phyloP scores from a whole-genome alignment of 257 asterid species.

The Agastache rugosa region DNA sequence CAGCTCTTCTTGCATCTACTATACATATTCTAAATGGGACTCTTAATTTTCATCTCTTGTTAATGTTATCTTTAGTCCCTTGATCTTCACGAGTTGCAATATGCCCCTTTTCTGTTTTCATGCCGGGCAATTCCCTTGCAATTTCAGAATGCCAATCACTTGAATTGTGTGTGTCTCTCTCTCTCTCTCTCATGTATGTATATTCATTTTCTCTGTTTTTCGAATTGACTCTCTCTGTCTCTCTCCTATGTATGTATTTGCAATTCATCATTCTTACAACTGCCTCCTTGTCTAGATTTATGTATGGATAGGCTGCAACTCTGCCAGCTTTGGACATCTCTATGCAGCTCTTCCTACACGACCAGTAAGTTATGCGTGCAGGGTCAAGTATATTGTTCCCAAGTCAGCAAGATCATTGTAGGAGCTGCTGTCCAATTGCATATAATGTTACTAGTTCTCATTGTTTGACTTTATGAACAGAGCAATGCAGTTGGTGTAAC shows the following conservation, averaged over 20 bases:
- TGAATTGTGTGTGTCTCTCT: background rate
- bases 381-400: conserved; percentile 2
- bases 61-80: background rate
- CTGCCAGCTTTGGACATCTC: conserved; percentile 85
- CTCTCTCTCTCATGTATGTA: background rate
- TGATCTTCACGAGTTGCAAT: background rate
- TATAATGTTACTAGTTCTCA: conserved; percentile 10
- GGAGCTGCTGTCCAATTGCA: conserved; percentile 6
- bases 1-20: background rate
- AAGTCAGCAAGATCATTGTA: conserved; percentile 14
- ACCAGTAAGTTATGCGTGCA: conserved; percentile 62
- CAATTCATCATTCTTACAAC: background rate
- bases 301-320: conserved; percentile 90
- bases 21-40: background rate
- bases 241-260: background rate
- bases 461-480: conserved; percentile 50
- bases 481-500: conserved; percentile 66
- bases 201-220: background rate
- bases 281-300: conserved; percentile 60
- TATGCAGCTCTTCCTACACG: conserved; percentile 86
- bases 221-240: background rate
- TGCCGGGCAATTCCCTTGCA: background rate
- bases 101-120: background rate
- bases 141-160: background rate
- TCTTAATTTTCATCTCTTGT: background rate